Percentiles rank a stretch among this genome's conserved stretches.
phyloP scores from a whole-genome alignment of 345 rosid species.

The Abelmoschus esculentus region DNA sequence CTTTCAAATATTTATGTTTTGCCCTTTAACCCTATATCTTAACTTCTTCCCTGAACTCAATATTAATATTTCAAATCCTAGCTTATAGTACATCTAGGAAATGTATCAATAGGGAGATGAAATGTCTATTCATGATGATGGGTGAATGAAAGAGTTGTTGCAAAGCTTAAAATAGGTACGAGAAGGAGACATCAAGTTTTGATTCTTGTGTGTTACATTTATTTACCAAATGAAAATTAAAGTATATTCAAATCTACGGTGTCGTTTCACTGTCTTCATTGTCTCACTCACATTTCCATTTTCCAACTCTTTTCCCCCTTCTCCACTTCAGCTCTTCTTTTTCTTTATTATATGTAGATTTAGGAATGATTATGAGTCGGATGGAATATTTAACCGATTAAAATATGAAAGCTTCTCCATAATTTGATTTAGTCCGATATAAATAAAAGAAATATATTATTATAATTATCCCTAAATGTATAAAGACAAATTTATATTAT shows the following conservation, averaged over 20 bases:
- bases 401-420: too few species aligned
- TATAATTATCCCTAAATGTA: too few species aligned
- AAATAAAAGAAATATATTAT: too few species aligned
- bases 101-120: neutral
- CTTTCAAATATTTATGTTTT: too few species aligned
- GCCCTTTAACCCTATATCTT: too few species aligned
- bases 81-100: neutral
- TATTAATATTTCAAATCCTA: too few species aligned
- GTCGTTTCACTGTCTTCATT: neutral
- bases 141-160: conserved; percentile 16
- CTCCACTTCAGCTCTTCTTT: neutral
- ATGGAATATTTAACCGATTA: too few species aligned
- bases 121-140: conserved; percentile 6
- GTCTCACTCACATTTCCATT: conserved; percentile 24
- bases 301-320: neutral
- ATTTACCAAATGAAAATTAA: neutral
- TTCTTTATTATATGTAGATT: neutral
- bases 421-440: too few species aligned
- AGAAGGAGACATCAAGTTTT: conserved; percentile 15
- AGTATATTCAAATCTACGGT: conserved; percentile 4
- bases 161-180: conserved; percentile 18
- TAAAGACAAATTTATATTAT: too few species aligned
- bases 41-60: too few species aligned
- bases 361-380: too few species aligned
- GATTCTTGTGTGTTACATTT: neutral